phyloP scores from a whole-genome alignment of 2,329 filamentous ascomycete genomes.

The Lecanicillium sp. region DNA sequence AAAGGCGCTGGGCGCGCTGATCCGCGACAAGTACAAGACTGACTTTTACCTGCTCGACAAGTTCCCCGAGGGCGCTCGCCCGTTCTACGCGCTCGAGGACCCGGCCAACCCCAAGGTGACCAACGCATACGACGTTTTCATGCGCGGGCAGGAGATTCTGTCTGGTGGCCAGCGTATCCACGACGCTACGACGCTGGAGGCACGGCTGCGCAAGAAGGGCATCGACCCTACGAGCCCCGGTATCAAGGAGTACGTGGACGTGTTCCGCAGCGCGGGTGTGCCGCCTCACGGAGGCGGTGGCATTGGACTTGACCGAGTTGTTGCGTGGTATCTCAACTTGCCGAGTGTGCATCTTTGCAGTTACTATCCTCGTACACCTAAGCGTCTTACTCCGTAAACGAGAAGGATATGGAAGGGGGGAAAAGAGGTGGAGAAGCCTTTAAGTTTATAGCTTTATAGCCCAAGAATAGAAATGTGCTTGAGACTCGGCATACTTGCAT shows the following conservation, averaged over 20 bases:
- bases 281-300: conserved; percentile 88
- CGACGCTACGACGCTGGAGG: conserved; percentile 64
- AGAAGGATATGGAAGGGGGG: background rate
- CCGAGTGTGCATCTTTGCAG: conserved; percentile 50
- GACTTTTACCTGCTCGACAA: conserved; percentile 98
- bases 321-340: conserved; percentile 55
- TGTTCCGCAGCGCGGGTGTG: conserved; percentile 71
- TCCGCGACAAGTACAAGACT: conserved; percentile 82
- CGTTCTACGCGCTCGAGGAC: conserved; percentile 86
- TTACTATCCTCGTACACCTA: conserved; percentile 53
- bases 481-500: no score
- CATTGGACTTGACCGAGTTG: conserved; percentile 81
- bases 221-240: conserved; percentile 65
- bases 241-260: conserved; percentile 86
- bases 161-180: conserved; percentile 91
- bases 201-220: conserved; percentile 69
- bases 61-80: conserved; percentile 80
- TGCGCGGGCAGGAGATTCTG: conserved; percentile 86
- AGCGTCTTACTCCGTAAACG: conserved; percentile 44
- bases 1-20: conserved; percentile 78
- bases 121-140: conserved; percentile 74
- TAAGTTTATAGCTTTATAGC: no score
- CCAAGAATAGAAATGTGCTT: no score
- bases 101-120: conserved; percentile 57
- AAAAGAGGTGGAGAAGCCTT: background rate